A percentile compares a stretch with the other conserved stretches of the same genome.
These are phyloP conservation scores for Dactylis glomerata DNA, from an alignment of 176 grass and related monocot genomes.

Conservation along the genomic window DNA sequence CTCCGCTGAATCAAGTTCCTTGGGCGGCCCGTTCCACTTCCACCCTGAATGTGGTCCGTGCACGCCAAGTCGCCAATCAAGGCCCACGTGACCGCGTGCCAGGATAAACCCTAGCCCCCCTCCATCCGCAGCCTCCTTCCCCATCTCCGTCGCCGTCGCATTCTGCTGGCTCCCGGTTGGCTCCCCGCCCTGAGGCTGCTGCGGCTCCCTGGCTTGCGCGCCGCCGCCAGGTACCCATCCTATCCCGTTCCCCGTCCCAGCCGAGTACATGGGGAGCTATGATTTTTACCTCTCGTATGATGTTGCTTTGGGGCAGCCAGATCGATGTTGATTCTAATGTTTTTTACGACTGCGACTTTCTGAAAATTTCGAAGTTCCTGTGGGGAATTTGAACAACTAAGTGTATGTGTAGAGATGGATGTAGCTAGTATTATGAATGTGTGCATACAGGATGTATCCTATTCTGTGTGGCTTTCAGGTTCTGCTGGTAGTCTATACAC, in stretches of 20 bases:
- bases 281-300: not conserved
- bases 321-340: not conserved
- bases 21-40: not conserved
- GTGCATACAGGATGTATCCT: not conserved
- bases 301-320: not conserved
- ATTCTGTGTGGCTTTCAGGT: not conserved
- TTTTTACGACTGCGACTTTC: not conserved
- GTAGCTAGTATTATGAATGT: not conserved
- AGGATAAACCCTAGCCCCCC: conserved; percentile 18
- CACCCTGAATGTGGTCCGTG: not conserved
- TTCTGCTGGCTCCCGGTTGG: conserved; percentile 4
- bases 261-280: not conserved
- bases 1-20: not conserved
- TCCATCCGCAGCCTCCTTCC: not conserved
- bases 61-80: not conserved
- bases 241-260: not conserved
- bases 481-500: not conserved
- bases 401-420: not conserved
- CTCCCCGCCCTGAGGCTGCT: conserved; percentile 4
- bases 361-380: not conserved
- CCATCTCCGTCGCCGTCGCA: not conserved
- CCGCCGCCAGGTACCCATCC: not conserved
- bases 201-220: conserved; percentile 7
- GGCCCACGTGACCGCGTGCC: conserved; percentile 9
- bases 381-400: not conserved